phyloP scores from a whole-genome alignment of 164 flowering plant genomes.

The Chloranthus sessilifolius region DNA sequence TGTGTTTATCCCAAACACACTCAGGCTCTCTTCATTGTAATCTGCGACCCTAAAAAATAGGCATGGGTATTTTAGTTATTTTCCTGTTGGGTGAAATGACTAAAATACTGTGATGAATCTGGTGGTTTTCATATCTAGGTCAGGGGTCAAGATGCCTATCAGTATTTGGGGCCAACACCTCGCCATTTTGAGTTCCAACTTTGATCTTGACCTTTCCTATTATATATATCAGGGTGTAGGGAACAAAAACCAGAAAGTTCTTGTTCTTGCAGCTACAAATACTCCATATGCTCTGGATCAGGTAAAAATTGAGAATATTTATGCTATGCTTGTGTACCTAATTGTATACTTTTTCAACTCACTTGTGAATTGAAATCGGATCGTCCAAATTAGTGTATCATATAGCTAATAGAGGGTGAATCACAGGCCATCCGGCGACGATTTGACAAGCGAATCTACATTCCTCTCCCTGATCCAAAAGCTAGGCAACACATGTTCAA shows the following conservation, averaged over 20 bases:
- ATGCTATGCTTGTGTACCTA: background rate
- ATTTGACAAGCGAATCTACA: conserved; percentile 93
- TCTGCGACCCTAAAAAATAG: too few species aligned
- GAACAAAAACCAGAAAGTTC: conserved; percentile 81
- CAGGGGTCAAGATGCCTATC: too few species aligned
- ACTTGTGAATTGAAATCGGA: background rate
- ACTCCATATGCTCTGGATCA: conserved; percentile 95
- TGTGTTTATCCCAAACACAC: too few species aligned
- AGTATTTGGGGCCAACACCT: too few species aligned
- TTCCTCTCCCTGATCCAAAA: conserved; percentile 89
- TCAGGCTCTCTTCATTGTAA: too few species aligned
- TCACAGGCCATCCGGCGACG: conserved; percentile 79
- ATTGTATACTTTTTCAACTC: background rate
- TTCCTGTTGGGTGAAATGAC: too few species aligned
- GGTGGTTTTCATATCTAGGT: too few species aligned
- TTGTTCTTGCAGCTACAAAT: conserved; percentile 96
- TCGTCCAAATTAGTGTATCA: background rate
- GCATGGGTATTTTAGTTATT: too few species aligned
- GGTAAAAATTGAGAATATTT: conserved; percentile 29
- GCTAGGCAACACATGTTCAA: conserved; percentile 95
- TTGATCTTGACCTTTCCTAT: background rate
- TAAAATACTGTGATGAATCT: too few species aligned
- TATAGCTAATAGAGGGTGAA: background rate
- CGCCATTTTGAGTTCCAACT: too few species aligned
- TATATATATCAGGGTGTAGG: conserved; percentile 72